Base-by-base conservation (phyloP, 2,329 filamentous ascomycete species). In the Aspergillus sergii region DNA sequence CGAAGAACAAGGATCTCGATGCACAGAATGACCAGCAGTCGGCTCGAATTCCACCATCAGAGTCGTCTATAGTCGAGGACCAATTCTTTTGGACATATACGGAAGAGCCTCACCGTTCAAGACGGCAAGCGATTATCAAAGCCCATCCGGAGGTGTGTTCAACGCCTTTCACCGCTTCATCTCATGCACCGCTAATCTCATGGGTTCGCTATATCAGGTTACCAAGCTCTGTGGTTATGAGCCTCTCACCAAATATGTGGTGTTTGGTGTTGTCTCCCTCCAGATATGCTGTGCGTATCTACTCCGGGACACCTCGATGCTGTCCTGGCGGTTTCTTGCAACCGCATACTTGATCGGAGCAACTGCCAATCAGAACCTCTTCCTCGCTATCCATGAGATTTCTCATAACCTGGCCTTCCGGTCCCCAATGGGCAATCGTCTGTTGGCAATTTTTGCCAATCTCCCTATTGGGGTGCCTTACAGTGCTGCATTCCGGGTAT, bases 21-120 rank as follows among this genome's bases (percentile, higher is more conserved):
- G 32, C 32, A 23, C 19, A 39, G 7, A 14, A 64, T 61, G 66
- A 70, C 28, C 58, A 70, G 43, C 57, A 64, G 21, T 67, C 72
- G 16, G 51, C 66, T 53, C 70, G 71, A 70, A 70, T 71, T 56
- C 62, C 73, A 54, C 74, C 76, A 57, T 74, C 76, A 39, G 69
- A 74, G 51, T 59, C 67, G 36, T 74, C 75, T 43, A 68, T 73
- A 5, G 73, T 76, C 9, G 80, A 81, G 19, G 81, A 89, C 66
- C 85, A 89, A 77, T 98, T 98, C 85, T 97, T 96, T 82, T 98
- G 96, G 95, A 97, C 95, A 46, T 98, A 99, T 77, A 97, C 95
- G 11, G 95, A 99, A 79, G 95, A 99, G 81, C 95, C 95, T 66
- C 95, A 99, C 80, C 88, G 93, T 70, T 95, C 94, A 36, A 86